phyloP scores from a whole-genome alignment of 2,329 filamentous ascomycete genomes.

The Pseudogymnoascus sp. region DNA sequence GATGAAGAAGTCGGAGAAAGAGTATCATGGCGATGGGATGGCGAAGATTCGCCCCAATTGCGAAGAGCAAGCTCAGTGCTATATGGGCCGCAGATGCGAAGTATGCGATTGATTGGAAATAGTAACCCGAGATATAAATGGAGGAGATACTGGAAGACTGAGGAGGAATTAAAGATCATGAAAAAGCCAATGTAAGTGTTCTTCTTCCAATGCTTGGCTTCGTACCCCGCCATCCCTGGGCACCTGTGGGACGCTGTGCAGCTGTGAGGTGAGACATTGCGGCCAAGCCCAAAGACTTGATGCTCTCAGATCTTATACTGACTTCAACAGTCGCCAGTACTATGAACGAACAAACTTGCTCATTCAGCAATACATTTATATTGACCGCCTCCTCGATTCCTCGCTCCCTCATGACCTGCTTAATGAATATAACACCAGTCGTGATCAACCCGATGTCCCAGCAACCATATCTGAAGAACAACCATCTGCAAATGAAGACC shows the following conservation, averaged over 20 bases:
- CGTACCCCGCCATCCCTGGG: neutral
- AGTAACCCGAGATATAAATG: conserved; percentile 81
- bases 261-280: neutral
- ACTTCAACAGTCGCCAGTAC: conserved; percentile 58
- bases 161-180: conserved; percentile 66
- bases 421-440: conserved; percentile 66
- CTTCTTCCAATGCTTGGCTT: neutral
- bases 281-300: neutral
- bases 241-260: neutral
- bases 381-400: conserved; percentile 83
- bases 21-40: conserved; percentile 17
- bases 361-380: conserved; percentile 88
- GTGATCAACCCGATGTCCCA: conserved; percentile 56
- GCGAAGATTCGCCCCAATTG: conserved; percentile 39
- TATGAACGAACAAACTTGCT: conserved; percentile 86
- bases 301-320: neutral
- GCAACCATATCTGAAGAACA: conserved; percentile 71
- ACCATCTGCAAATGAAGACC: conserved; percentile 18
- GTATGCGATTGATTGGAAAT: conserved; percentile 81
- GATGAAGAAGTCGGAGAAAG: conserved; percentile 7
- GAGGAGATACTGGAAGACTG: conserved; percentile 79
- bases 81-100: conserved; percentile 67
- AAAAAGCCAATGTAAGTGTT: conserved; percentile 59
- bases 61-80: conserved; percentile 54
- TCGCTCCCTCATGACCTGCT: conserved; percentile 87